phyloP scores from a whole-genome alignment of 1,284 basidiomycete species.

The Microbotryum silenes-acaulis region DNA sequence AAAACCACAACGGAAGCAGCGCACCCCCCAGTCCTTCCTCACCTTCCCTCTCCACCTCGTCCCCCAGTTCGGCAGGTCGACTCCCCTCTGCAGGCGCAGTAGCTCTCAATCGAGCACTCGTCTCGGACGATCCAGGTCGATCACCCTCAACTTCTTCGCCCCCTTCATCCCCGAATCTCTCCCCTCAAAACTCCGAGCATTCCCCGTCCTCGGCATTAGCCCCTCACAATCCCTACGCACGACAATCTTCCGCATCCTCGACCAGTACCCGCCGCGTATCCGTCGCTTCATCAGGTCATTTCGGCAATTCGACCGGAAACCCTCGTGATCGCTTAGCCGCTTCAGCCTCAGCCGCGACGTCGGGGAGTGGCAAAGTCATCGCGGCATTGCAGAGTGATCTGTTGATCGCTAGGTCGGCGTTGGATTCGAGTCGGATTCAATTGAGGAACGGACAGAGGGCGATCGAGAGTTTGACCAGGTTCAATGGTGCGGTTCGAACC shows the following conservation, averaged over 20 bases:
- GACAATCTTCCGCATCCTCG: neutral
- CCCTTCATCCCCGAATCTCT: neutral
- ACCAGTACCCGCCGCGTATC: neutral
- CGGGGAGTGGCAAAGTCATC: constrained; percentile 30
- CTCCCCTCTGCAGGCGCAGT: constrained; percentile 5
- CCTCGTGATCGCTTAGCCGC: constrained; percentile 20
- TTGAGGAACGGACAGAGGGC: constrained; percentile 28
- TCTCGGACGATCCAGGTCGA: constrained; percentile 13
- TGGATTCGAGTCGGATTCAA: constrained; percentile 28
- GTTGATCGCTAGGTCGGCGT: constrained; percentile 7
- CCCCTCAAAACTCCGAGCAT: neutral
- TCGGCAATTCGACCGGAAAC: neutral
- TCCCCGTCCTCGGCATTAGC: neutral
- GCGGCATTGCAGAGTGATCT: constrained; percentile 26
- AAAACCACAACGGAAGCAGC: neutral
- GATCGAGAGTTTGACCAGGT: constrained; percentile 24
- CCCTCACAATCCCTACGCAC: neutral
- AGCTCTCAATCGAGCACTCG: constrained; percentile 19
- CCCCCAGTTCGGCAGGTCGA: neutral
- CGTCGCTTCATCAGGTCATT: neutral
- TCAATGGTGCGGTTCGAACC: constrained; percentile 14
- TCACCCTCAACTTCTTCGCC: neutral
- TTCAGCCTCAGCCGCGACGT: constrained; percentile 13
- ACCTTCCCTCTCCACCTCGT: neutral
- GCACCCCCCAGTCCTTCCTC: neutral